These are phyloP conservation scores for Wallacemonas sp. DNA, from an alignment of 208 protist species.

Conservation along the genomic window DNA sequence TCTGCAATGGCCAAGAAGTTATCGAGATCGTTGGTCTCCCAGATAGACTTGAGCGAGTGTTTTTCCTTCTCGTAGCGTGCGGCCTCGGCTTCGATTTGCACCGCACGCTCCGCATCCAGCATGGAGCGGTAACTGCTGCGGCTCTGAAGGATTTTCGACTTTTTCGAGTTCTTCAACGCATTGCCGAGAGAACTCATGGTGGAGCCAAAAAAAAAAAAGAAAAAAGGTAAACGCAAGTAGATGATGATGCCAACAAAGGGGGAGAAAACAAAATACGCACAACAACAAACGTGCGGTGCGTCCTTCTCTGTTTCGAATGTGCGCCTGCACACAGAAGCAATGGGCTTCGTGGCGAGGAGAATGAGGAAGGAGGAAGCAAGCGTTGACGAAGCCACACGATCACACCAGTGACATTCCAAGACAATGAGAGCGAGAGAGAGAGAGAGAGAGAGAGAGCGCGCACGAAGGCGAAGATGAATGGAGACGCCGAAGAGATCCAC, in stretches of 20 bases:
- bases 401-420: neutral
- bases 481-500: too few relatives aligned
- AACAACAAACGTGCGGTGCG: neutral
- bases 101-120: slow-evolving; percentile 44
- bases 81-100: slow-evolving; percentile 34
- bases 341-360: slow-evolving; percentile 10
- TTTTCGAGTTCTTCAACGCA: slow-evolving; percentile 75
- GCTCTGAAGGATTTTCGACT: slow-evolving; percentile 26
- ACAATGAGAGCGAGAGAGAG: neutral
- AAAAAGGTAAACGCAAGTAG: neutral
- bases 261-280: slow-evolving; percentile 7
- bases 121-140: slow-evolving; percentile 43
- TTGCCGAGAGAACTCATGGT: slow-evolving; percentile 64
- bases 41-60: slow-evolving; percentile 79
- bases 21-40: slow-evolving; percentile 86
- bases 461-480: neutral
- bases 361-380: neutral
- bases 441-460: neutral
- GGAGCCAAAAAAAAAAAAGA: slow-evolving; percentile 3
- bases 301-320: too few relatives aligned
- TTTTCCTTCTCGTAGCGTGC: slow-evolving; percentile 39
- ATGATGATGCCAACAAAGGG: neutral
- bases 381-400: neutral
- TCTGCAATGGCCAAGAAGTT: slow-evolving; percentile 88
- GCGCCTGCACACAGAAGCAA: too few relatives aligned